Base-by-base conservation (phyloP, 2,329 filamentous ascomycete species). In the Fusarium compactum region DNA sequence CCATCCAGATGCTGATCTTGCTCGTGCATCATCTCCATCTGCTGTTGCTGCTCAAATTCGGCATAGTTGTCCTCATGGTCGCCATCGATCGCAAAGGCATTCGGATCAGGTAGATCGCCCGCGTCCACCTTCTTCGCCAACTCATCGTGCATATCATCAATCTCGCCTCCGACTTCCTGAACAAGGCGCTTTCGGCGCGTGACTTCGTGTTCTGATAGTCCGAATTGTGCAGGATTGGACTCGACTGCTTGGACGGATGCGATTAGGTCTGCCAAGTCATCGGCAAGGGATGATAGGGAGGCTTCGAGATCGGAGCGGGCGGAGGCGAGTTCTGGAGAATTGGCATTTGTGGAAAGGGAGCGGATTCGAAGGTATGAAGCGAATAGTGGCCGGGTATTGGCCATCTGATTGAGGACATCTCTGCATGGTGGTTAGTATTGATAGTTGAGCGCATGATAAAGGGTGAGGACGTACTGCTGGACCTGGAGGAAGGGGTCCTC, bases 301-400 rank as follows among this genome's bases (percentile, higher is more conserved):
- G 82, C 74, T 70, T 89, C 85, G 75, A 96, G 90, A 73, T 95
- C 92, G 59, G 87, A 79, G 59, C 91, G 88, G 47, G 92, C 95
- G 55, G 91, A 90, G 77, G 92, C 89, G 64, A 99, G 93, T 79
- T 99, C 96, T 15, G 94, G 94, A 20, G 93, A 95, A 45, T 86
- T 85, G 16, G 90, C 83, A 11, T 89, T 87, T 43, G 90, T 91
- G 63, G 91, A 88, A 27, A 97, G 91, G 47, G 94, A 96, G 77
- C 94, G 93, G 82, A 99, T 99, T 78, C 96, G 95, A 45, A 97
- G 88, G 84, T 97, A 99, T 18, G 95, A 98, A 70, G 92, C 91
- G 85, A 98, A 98, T 61, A 98, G 90, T 55, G 95, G 91, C 12
- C 95, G 91, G 56, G 93, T 92, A 16, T 89, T 89, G 71, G 91